A percentile compares a stretch with the other conserved stretches of the same genome.
Conservation (phyloP, 164 flowering plant genomes). For the Kalanchoe fedtschenkoi region DNA sequence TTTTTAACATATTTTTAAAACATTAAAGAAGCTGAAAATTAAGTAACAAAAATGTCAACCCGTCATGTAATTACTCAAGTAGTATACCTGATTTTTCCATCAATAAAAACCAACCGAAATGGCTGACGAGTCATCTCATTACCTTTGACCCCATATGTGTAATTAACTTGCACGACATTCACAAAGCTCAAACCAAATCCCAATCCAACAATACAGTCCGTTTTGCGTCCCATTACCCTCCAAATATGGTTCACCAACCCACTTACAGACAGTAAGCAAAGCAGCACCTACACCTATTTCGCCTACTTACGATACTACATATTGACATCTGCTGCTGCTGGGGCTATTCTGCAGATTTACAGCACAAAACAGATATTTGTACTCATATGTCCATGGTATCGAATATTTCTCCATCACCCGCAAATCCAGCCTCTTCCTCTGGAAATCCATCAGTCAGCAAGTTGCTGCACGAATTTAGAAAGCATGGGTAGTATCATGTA, state of each 20-base stretch:
- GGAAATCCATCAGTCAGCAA: constrained; percentile 56
- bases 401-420: constrained; percentile 64
- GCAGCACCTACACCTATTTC: background rate
- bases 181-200: no score
- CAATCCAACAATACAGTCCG: no score
- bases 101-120: no score
- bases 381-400: constrained; percentile 84
- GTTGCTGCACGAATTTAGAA: constrained; percentile 38
- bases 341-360: constrained; percentile 4
- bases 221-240: no score
- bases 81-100: no score
- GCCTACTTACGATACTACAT: background rate
- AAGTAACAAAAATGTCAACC: no score
- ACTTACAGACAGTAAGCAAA: background rate
- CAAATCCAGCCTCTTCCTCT: constrained; percentile 19
- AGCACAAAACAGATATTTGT: background rate
- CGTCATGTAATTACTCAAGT: no score
- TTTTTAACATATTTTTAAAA: no score
- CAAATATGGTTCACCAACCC: background rate
- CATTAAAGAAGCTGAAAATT: no score
- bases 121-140: no score
- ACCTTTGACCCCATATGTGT: no score
- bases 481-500: background rate
- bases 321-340: background rate
- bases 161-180: no score